Conservation (phyloP, 768 basidiomycete species). For the Chalciporus chontae region DNA sequence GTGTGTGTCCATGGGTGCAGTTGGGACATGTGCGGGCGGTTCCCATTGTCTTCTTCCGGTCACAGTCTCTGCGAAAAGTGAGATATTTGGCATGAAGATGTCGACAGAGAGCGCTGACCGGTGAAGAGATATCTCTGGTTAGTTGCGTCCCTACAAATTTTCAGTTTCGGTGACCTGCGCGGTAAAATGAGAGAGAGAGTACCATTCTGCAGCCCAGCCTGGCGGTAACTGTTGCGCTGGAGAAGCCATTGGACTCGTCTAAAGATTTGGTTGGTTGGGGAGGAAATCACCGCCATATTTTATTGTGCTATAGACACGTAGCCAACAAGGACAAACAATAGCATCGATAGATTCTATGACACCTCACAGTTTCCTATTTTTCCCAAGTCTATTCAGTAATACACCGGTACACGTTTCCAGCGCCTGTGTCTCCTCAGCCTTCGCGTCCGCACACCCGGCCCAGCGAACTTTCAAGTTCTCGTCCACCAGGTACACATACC, state of each 20-base stretch:
- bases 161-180: conserved; percentile 9
- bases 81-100: conserved; percentile 5
- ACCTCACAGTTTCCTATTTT: conserved; percentile 20
- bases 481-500: conserved; percentile 91
- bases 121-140: conserved; percentile 86
- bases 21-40: conserved; percentile 46
- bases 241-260: conserved; percentile 36
- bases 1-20: conserved; percentile 37
- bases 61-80: conserved; percentile 60
- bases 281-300: neutral
- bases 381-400: conserved; percentile 56
- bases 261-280: neutral
- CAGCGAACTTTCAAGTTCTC: conserved; percentile 81
- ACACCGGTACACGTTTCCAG: conserved; percentile 69
- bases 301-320: conserved; percentile 12
- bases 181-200: conserved; percentile 17
- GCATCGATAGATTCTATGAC: too few species aligned
- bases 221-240: conserved; percentile 74
- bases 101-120: conserved; percentile 49
- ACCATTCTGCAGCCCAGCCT: conserved; percentile 96
- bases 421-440: conserved; percentile 62
- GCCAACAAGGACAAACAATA: conserved; percentile 22
- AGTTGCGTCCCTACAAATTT: conserved; percentile 61
- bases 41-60: conserved; percentile 91
- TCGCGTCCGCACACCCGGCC: conserved; percentile 89